These are phyloP conservation scores for Pseudogymnoascus sp. DNA, from an alignment of 2,329 filamentous ascomycete species.

Conservation along the genomic window DNA sequence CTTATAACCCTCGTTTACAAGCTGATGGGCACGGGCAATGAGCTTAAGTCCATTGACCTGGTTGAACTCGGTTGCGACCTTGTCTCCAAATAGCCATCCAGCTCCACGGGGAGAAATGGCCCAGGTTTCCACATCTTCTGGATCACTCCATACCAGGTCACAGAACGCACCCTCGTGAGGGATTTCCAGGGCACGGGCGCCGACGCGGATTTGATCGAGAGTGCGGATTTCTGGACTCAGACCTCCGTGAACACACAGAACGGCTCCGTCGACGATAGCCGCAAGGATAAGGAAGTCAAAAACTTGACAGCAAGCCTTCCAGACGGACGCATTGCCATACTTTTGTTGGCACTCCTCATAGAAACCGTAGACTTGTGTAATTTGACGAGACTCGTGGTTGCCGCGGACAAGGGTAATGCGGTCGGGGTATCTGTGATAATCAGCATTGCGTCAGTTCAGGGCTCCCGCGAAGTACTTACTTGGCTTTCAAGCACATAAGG, in stretches of 20 bases:
- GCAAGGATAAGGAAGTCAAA: conserved; percentile 72
- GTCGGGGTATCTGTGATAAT: conserved; percentile 54
- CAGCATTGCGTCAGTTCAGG: not conserved
- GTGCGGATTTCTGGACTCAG: conserved; percentile 68
- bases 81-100: conserved; percentile 50
- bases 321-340: conserved; percentile 71
- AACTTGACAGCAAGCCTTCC: conserved; percentile 73
- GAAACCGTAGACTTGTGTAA: conserved; percentile 73
- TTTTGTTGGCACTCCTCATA: conserved; percentile 73
- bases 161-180: conserved; percentile 73
- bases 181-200: conserved; percentile 68
- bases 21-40: conserved; percentile 67
- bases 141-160: conserved; percentile 71
- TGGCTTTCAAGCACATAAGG: conserved; percentile 65
- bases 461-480: conserved; percentile 39
- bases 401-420: conserved; percentile 67
- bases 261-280: conserved; percentile 67
- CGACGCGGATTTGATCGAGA: conserved; percentile 67
- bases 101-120: conserved; percentile 62
- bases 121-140: conserved; percentile 65
- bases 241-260: conserved; percentile 67
- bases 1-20: conserved; percentile 74
- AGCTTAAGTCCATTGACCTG: conserved; percentile 67
- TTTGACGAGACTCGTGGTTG: conserved; percentile 71
- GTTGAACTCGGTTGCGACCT: conserved; percentile 70